Percentiles rank a stretch among this genome's conserved stretches.
phyloP scores from a whole-genome alignment of 129 eudicot genomes.

The Arctium lappa region DNA sequence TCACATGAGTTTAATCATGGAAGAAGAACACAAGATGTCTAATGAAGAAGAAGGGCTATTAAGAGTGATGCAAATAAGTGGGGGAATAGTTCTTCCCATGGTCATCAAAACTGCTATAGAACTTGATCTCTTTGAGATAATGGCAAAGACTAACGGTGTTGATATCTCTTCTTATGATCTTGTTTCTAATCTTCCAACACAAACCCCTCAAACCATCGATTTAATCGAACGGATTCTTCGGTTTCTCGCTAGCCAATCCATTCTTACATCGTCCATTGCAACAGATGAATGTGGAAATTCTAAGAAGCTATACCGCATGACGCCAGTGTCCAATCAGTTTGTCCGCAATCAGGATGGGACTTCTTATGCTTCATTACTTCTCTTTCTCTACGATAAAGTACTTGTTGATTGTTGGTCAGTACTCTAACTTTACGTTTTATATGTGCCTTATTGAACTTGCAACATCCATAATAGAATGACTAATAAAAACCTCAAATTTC shows the following conservation, averaged over 20 bases:
- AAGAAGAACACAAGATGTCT: conserved; percentile 15
- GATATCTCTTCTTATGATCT: conserved; percentile 31
- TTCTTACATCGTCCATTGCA: not conserved
- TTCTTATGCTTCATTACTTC: conserved; percentile 28
- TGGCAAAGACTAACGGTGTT: not conserved
- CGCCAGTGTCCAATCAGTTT: conserved; percentile 22
- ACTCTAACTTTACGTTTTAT: no score
- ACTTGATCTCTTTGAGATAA: conserved; percentile 15
- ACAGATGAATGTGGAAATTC: conserved; percentile 11
- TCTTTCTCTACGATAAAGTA: conserved; percentile 30
- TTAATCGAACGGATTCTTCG: conserved; percentile 41
- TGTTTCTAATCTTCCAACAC: conserved; percentile 26
- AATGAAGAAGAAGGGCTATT: conserved; percentile 15
- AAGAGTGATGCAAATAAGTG: conserved; percentile 3
- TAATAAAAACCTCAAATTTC: no score
- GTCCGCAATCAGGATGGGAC: conserved; percentile 34
- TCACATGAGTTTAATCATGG: conserved; percentile 1
- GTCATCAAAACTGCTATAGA: conserved; percentile 36
- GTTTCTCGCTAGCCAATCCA: conserved; percentile 25
- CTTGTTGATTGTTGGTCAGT: conserved; percentile 32
- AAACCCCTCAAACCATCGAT: conserved; percentile 18
- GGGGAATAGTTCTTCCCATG: conserved; percentile 34
- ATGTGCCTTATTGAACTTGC: no score
- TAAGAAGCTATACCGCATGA: conserved; percentile 28
- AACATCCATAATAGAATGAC: no score